phyloP scores from a whole-genome alignment of 1,139 yeast species.

The Keqinozyma sinolaborantium region DNA sequence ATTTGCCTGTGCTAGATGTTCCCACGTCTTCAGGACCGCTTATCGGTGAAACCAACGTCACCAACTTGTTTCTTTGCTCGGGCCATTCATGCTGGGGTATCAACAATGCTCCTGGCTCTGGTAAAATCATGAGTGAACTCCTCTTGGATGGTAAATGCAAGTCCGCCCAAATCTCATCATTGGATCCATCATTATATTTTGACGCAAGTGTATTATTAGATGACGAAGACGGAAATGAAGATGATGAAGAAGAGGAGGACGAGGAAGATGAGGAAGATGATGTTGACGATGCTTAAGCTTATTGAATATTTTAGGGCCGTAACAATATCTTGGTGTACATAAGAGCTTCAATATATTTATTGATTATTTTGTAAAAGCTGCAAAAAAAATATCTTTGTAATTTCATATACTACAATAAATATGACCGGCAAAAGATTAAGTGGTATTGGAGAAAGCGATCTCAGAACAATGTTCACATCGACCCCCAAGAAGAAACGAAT shows the following conservation, averaged over 20 bases:
- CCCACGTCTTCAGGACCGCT: constrained; percentile 92
- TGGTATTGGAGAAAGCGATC: background rate
- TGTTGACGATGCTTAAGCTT: background rate
- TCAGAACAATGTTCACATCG: constrained; percentile 3
- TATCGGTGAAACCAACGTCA: constrained; percentile 88
- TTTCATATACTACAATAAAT: too few relatives aligned
- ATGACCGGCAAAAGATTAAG: background rate
- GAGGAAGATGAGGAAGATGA: constrained; percentile 1
- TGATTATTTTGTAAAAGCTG: constrained; percentile 8
- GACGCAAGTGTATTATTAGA: constrained; percentile 60
- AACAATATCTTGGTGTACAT: background rate
- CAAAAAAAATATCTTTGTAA: constrained; percentile 3
- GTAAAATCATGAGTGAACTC: constrained; percentile 85
- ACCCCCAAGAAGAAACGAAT: constrained; percentile 2
- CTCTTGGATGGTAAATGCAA: constrained; percentile 78
- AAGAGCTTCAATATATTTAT: too few relatives aligned
- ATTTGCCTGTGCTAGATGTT: constrained; percentile 88
- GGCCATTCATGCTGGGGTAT: constrained; percentile 99
- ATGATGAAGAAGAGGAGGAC: constrained; percentile 7
- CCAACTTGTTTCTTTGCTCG: constrained; percentile 72
- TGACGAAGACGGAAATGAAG: constrained; percentile 33
- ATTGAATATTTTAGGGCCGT: background rate
- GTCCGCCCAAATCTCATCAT: constrained; percentile 74
- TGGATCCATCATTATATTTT: constrained; percentile 83
- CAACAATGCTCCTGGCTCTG: constrained; percentile 96